A percentile compares a stretch with the other conserved stretches of the same genome.
These are phyloP conservation scores for Paecilomyces fulvus DNA, from an alignment of 2,329 filamentous ascomycete genomes.

Conservation along the genomic window DNA sequence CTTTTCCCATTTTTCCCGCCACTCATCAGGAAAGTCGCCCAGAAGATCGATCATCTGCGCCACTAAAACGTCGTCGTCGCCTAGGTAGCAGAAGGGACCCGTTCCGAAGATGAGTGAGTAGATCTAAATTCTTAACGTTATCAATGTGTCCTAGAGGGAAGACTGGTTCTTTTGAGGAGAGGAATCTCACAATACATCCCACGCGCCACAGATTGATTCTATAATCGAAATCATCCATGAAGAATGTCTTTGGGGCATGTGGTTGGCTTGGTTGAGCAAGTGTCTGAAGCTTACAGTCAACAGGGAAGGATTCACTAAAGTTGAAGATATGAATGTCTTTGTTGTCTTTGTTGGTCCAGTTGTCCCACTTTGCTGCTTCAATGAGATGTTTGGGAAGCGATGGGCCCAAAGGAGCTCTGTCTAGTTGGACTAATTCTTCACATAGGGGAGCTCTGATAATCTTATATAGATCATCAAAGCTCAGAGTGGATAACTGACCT, in stretches of 20 bases:
- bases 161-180: too few relatives aligned
- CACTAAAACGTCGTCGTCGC: not conserved
- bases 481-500: constrained; percentile 6
- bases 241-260: constrained; percentile 22
- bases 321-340: constrained; percentile 16
- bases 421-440: constrained; percentile 10
- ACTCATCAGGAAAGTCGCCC: not conserved
- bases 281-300: constrained; percentile 11
- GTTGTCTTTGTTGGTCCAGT: constrained; percentile 18
- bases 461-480: constrained; percentile 12
- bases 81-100: not conserved
- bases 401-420: constrained; percentile 14
- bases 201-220: constrained; percentile 25
- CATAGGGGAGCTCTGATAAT: constrained; percentile 11
- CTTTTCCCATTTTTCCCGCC: not conserved
- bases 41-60: not conserved
- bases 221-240: constrained; percentile 19
- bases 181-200: constrained; percentile 14
- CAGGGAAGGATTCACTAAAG: constrained; percentile 16
- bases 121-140: constrained; percentile 7
- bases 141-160: too few relatives aligned
- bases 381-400: constrained; percentile 15
- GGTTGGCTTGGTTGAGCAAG: constrained; percentile 17
- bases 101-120: constrained; percentile 13
- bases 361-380: constrained; percentile 15